Base-by-base conservation (phyloP, 305 asterid species). In the Ilex paraguariensis region DNA sequence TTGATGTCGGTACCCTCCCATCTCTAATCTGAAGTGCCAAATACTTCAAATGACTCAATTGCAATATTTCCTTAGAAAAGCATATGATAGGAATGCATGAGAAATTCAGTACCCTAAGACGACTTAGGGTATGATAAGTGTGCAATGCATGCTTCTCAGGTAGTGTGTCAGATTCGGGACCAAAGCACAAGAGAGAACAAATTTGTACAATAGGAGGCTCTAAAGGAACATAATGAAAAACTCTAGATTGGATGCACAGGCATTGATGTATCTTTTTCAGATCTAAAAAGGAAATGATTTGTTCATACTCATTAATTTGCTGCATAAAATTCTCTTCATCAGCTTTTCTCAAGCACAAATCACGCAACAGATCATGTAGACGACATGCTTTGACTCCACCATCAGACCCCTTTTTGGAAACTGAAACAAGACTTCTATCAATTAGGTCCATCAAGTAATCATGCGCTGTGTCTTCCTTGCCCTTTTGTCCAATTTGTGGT, bases 361-460 rank as follows among this genome's bases (percentile, higher is more conserved):
- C 70, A 2, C 75, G 67, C 8, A 77, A 57, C n/a, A 72, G 56
- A 66, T 77, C 78, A 33, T 72, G 81, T 13, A 69, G 62, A 14
- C 63, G 56, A 44, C 78, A 72, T 2, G 63, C 53, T 15, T 61
- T 69, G 49, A 72, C 63, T 56, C 66, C 57, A 16, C 60, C 71
- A 44, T 59, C 55, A 12, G 36, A 28, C 53, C 31, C 28, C 57
- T 44, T 5, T 65, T 57, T 63, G 17, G 53, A 67, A 39, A 45
- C 60, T 40, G 66, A 17, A 12, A 76, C 55, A 3, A 76, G 75
- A 66, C 52, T 72, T 61, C 81, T 62, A 5, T 64, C 71, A 14
- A 68, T 56, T 16, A 72, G 75, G 12, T 76, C 73, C 57, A 54
- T 65, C 60, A 77, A 36, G 40, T 42, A 72, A 10, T 52, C 56